phyloP scores from a whole-genome alignment of 345 rosid species.

The Mercurialis annua region DNA sequence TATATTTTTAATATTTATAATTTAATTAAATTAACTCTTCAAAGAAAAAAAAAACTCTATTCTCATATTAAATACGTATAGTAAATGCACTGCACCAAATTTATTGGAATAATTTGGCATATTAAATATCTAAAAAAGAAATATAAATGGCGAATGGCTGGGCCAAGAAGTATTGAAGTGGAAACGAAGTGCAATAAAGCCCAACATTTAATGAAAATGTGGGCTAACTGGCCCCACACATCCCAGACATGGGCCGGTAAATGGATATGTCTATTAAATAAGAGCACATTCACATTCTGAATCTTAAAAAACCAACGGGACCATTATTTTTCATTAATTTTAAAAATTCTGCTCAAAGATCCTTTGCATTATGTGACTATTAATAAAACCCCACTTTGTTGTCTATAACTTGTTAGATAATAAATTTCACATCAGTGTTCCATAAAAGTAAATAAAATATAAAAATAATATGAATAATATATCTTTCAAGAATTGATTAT shows the following conservation, averaged over 20 bases:
- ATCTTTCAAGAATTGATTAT: not conserved
- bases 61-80: too few species aligned
- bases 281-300: constrained; percentile 5
- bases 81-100: too few species aligned
- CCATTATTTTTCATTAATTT: not conserved
- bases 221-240: constrained; percentile 9
- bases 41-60: too few species aligned
- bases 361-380: not conserved
- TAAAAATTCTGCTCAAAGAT: constrained; percentile 4
- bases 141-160: not conserved
- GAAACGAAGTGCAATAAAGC: not conserved
- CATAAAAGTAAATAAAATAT: too few species aligned
- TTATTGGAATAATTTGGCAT: not conserved
- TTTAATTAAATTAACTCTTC: too few species aligned
- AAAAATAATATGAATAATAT: too few species aligned
- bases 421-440: not conserved
- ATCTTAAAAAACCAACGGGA: not conserved
- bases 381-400: not conserved
- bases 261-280: not conserved
- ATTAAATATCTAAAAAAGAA: not conserved
- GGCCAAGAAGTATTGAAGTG: not conserved
- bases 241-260: constrained; percentile 14
- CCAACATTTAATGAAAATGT: constrained; percentile 3
- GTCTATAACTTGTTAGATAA: not conserved
- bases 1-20: too few species aligned